Conservation (phyloP, 441 rosid genomes). For the Eruca vesicaria region DNA sequence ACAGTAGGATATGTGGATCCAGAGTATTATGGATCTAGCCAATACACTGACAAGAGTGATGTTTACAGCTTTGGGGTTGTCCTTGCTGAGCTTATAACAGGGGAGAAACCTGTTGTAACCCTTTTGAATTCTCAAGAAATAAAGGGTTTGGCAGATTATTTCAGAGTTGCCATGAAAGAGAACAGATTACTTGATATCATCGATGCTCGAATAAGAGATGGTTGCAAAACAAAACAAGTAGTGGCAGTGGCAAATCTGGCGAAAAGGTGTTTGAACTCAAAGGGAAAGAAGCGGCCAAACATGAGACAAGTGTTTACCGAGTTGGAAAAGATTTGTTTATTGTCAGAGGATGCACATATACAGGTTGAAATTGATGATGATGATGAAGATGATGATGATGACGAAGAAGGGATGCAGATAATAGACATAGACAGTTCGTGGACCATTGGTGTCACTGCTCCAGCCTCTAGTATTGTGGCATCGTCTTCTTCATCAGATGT, state of each 20-base stretch:
- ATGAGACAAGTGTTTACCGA: constrained; percentile 35
- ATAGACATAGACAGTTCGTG: not conserved
- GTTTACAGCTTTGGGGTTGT: not conserved
- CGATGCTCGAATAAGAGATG: constrained; percentile 20
- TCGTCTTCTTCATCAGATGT: not conserved
- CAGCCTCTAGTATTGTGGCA: not conserved
- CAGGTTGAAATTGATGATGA: not conserved
- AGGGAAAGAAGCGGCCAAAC: constrained; percentile 31
- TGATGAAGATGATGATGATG: not conserved
- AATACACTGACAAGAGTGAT: not conserved
- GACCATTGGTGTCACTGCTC: not conserved
- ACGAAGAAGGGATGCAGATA: not conserved
- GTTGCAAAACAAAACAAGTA: constrained; percentile 25
- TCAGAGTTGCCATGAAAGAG: constrained; percentile 17
- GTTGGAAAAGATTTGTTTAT: constrained; percentile 1
- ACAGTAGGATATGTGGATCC: not conserved
- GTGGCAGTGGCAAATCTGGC: constrained; percentile 31
- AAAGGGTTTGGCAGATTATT: constrained; percentile 7
- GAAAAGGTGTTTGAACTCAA: constrained; percentile 31
- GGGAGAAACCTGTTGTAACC: not conserved
- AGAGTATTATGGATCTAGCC: not conserved
- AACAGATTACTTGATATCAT: constrained; percentile 4
- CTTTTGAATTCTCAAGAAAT: not conserved
- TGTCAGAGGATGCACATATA: not conserved
- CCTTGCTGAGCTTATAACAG: not conserved